Percentiles rank a stretch among this genome's conserved stretches.
These are phyloP conservation scores for Aspergillus alliaceus DNA, from an alignment of 2,329 filamentous ascomycete genomes.

Conservation along the genomic window DNA sequence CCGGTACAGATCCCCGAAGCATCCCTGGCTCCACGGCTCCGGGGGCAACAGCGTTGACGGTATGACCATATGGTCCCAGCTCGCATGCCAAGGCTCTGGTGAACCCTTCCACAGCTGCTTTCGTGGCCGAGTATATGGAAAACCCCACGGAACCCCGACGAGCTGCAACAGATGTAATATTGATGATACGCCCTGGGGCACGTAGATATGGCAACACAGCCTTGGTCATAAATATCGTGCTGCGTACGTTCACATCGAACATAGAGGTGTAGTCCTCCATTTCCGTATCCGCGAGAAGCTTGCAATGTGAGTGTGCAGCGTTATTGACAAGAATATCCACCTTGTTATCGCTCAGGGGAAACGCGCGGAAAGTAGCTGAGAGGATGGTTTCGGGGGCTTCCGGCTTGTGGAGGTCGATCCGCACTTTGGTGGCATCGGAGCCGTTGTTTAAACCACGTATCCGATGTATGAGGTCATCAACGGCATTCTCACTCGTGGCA, in stretches of 20 bases:
- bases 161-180: not conserved
- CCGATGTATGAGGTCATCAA: not conserved
- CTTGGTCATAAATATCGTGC: constrained; percentile 3
- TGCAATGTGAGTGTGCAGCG: not conserved
- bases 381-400: not conserved
- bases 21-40: constrained; percentile 1
- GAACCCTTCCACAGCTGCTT: constrained; percentile 8
- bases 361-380: not conserved
- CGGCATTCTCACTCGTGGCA: not conserved
- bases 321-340: constrained; percentile 13
- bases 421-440: not conserved
- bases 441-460: not conserved
- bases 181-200: constrained; percentile 8
- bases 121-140: constrained; percentile 1
- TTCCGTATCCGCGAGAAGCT: not conserved
- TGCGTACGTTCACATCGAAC: constrained; percentile 11
- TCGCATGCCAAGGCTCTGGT: constrained; percentile 6
- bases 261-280: not conserved
- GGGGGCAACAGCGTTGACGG: constrained; percentile 7
- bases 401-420: not conserved
- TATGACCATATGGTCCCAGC: not conserved
- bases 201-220: constrained; percentile 4
- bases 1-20: not conserved
- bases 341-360: not conserved
- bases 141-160: not conserved